Evolutionary conservation across 2,329 filamentous ascomycete species (phyloP), one percentile per base, ranked within the genome.

Genomic region (Graphilbum fragrans): DNA sequence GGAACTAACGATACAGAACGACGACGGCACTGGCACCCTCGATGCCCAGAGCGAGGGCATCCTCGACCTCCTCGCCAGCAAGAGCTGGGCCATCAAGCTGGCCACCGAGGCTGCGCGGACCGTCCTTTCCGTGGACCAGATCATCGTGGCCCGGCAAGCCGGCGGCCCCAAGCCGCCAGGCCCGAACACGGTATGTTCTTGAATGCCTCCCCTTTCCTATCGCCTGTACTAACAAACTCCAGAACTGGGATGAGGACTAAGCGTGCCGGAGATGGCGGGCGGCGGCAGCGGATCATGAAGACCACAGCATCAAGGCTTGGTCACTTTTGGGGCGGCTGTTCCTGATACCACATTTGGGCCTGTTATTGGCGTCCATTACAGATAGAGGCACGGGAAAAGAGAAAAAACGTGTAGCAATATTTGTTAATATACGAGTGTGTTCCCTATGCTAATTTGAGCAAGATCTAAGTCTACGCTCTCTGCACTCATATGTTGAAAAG

Each of bases 131-230:
- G 92, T 98, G 32, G 92, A 98, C 64, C 93, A 98, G 67, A 98
- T 98, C 58, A 98, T 98, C 58, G 92, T 98, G 44, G 88, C 93
- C 48, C 80, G 90, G 66, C 92, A 96, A 67, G 92, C 93, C 37
- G 92, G 92, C 57, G 92, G 92, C 31, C 92, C 93, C 19, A 98
- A 98, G 74, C 90, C 90, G 43, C 92, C 92, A 23, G 88, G 84
- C 37, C 92, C 87, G 52, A 95, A 95, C 65, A 82, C 88, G 36
- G 69, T 72, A 57, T 56, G 69, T 62, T 19, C n/a, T 77, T 77
- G 31, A 17, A n/a, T 18, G 9, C 4, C 17, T 12, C 2, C n/a
- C 11, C 4, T n/a, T 21, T 7, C 20, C 19, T 56, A 80, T 20
- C 21, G 7, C 17, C 9, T 23, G 9, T 32, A 12, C 4, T 7